Evolutionary conservation across 202 grass and related monocot species (phyloP), one percentile per base, ranked within the genome.

Genomic region (Digitaria exilis): DNA sequence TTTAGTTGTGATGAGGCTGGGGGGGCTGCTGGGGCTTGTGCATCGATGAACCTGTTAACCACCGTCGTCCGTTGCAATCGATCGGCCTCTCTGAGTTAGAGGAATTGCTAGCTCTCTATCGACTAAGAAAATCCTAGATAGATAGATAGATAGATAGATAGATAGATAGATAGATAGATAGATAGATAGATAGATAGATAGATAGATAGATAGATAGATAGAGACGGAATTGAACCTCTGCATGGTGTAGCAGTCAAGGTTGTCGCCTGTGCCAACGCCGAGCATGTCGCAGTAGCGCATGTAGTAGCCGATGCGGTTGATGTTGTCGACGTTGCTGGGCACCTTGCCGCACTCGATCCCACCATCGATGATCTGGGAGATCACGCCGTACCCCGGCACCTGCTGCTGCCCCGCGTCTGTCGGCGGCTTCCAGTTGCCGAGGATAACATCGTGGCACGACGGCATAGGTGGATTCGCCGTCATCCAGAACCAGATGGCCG

Each of bases 171-270:
- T n/a, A n/a, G n/a, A n/a, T n/a, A n/a, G n/a, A n/a, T n/a, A n/a
- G n/a, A n/a, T n/a, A n/a, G n/a, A n/a, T n/a, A n/a, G n/a, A n/a
- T n/a, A n/a, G n/a, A n/a, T n/a, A n/a, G n/a, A n/a, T n/a, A n/a
- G n/a, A n/a, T n/a, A n/a, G n/a, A n/a, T n/a, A n/a, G n/a, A n/a
- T n/a, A n/a, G n/a, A n/a, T n/a, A n/a, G n/a, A n/a, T n/a, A n/a
- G n/a, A n/a, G n/a, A n/a, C n/a, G n/a, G n/a, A n/a, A n/a, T n/a
- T n/a, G n/a, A n/a, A 35, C 34, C 34, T 35, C 31, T 28, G 51
- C 73, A 85, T 81, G 17, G 16, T 42, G 66, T 63, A 73, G 73
- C 89, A 91, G 57, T 88, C 85, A 58, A 88, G 69, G 42, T 91
- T 91, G n/a, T 45, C 7, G n/a, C 90, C 90, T 6, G 62, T 34